Percentiles rank a stretch among this genome's conserved stretches.
These are phyloP conservation scores for Sungouiozyma intestinalis DNA, from an alignment of 805 yeast genomes.

Conservation along the genomic window DNA sequence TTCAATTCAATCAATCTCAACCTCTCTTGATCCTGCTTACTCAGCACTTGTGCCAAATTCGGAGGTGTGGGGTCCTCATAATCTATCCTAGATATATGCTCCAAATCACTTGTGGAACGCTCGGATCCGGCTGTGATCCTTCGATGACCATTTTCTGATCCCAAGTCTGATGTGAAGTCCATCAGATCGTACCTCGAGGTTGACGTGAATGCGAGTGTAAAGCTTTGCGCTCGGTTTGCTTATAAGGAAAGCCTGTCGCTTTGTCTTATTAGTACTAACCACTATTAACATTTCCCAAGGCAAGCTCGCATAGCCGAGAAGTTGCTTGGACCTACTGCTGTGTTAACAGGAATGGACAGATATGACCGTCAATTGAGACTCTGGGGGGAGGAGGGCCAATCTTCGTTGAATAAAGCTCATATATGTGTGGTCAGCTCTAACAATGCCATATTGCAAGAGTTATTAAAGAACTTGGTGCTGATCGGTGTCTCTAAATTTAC, in stretches of 20 bases:
- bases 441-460: constrained; percentile 51
- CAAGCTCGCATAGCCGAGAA: neutral
- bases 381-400: constrained; percentile 78
- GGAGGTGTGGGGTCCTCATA: neutral
- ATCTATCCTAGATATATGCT: neutral
- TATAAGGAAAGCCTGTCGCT: no score
- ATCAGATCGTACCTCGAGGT: no score
- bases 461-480: constrained; percentile 64
- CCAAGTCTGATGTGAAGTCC: constrained; percentile 22
- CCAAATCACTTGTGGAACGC: constrained; percentile 3
- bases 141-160: neutral
- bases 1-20: constrained; percentile 14
- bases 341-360: no score
- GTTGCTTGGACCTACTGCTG: no score
- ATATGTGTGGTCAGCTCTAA: constrained; percentile 49
- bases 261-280: neutral
- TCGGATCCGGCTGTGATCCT: neutral
- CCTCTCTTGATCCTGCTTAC: constrained; percentile 9
- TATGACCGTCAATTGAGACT: constrained; percentile 83
- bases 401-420: constrained; percentile 42
- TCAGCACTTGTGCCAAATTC: constrained; percentile 2
- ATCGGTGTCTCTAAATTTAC: constrained; percentile 53
- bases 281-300: neutral
- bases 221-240: neutral
- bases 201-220: neutral